Evolutionary conservation across 2,329 filamentous ascomycete species (phyloP).

Genomic region (Fusarium newnesense): DNA sequence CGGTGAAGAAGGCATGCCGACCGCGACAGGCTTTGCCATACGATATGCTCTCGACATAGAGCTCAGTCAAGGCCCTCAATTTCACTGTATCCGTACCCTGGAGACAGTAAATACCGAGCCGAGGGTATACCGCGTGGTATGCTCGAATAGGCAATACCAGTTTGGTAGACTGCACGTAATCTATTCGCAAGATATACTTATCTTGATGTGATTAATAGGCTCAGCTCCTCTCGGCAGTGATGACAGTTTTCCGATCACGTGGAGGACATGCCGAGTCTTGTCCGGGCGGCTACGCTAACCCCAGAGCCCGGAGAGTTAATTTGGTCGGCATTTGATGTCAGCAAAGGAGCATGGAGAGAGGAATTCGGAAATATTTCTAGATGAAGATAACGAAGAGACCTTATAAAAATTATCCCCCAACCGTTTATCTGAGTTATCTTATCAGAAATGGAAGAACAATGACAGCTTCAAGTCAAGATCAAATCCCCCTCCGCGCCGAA

Average conservation of each 20-base stretch:
- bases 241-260: slow-evolving; percentile 25
- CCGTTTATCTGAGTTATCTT: rapidly evolving
- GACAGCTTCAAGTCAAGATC: rapidly evolving
- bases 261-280: not conserved
- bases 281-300: slow-evolving; percentile 2
- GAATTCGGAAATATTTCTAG: rapidly evolving
- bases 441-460: not conserved
- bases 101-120: no score
- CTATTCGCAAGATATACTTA: not conserved
- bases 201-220: not conserved
- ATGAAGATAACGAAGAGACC: rapidly evolving
- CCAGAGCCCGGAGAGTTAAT: not conserved
- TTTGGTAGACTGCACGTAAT: no score
- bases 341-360: rapidly evolving
- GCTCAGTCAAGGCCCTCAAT: no score
- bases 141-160: no score
- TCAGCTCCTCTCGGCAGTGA: not conserved
- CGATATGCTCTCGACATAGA: no score
- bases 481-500: not conserved
- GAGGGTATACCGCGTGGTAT: no score
- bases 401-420: rapidly evolving
- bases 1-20: not conserved
- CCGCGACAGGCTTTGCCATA: no score
- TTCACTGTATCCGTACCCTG: no score
- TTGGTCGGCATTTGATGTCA: not conserved